phyloP scores from a whole-genome alignment of 768 basidiomycete species.

The Collybia sordida region DNA sequence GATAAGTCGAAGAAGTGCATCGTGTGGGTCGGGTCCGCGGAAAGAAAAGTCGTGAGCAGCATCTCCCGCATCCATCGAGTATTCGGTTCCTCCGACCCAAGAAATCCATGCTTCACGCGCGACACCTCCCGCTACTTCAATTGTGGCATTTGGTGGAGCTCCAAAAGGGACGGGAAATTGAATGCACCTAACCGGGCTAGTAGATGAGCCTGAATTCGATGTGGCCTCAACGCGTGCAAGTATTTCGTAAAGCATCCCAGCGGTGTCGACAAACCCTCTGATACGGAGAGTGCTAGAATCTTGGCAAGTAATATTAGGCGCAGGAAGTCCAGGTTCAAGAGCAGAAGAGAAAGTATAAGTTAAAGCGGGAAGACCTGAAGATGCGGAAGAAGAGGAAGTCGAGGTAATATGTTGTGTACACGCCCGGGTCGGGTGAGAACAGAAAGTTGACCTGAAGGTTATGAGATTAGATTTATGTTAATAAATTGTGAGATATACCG shows the following conservation, averaged over 20 bases:
- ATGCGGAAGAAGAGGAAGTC: conserved; percentile 12
- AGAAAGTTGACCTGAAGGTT: conserved; percentile 43
- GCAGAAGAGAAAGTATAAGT: conserved; percentile 48
- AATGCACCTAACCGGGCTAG: conserved; percentile 24
- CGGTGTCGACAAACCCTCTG: conserved; percentile 40
- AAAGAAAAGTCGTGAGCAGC: conserved; percentile 59
- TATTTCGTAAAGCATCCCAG: conserved; percentile 73
- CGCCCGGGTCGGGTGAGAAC: conserved; percentile 61
- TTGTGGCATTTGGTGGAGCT: conserved; percentile 39
- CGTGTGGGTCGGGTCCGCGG: conserved; percentile 60
- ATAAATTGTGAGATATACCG: conserved; percentile 38
- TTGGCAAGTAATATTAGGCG: conserved; percentile 61
- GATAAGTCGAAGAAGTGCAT: conserved; percentile 37
- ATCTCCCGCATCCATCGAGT: conserved; percentile 61
- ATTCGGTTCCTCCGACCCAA: conserved; percentile 77
- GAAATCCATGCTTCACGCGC: conserved; percentile 60
- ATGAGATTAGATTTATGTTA: not conserved
- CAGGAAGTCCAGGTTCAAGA: conserved; percentile 47
- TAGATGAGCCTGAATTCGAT: conserved; percentile 12
- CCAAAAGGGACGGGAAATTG: conserved; percentile 29
- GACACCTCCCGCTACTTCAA: conserved; percentile 40
- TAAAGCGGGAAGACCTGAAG: conserved; percentile 33
- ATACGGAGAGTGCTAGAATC: conserved; percentile 55
- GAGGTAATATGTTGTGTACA: conserved; percentile 58
- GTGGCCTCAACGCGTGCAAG: conserved; percentile 43